Conservation (phyloP, 768 basidiomycete species). For the Panus rudis region DNA sequence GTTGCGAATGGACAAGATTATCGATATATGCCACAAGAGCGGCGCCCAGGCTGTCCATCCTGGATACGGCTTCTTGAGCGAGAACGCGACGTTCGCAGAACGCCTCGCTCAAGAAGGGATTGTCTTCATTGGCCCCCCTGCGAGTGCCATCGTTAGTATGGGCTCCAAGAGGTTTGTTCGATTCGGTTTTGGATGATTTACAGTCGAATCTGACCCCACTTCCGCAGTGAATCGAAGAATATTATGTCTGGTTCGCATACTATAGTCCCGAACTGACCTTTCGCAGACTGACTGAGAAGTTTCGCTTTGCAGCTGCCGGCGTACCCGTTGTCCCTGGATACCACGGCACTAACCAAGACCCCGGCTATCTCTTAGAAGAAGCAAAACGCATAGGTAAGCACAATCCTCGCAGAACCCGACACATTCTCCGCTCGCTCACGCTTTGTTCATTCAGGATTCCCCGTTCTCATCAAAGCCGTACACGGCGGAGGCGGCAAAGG, state of each 20-base stretch:
- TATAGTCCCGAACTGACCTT: not conserved
- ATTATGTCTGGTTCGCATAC: conserved; percentile 70
- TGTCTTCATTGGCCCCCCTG: conserved; percentile 86
- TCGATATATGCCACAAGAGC: conserved; percentile 72
- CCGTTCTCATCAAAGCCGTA: conserved; percentile 93
- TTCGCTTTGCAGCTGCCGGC: conserved; percentile 51
- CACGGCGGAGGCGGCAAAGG: conserved; percentile 95
- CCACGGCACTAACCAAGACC: conserved; percentile 78
- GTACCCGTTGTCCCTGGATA: conserved; percentile 95
- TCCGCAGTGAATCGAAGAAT: conserved; percentile 82
- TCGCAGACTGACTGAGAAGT: not conserved
- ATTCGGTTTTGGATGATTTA: not conserved
- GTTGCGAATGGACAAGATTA: conserved; percentile 84
- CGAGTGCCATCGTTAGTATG: conserved; percentile 86
- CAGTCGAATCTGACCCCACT: not conserved
- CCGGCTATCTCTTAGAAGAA: conserved; percentile 57
- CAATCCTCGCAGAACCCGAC: not conserved
- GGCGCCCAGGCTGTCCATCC: conserved; percentile 93
- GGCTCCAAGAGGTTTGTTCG: conserved; percentile 77
- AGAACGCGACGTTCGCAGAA: conserved; percentile 80
- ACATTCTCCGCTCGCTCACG: not conserved
- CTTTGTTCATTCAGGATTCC: conserved; percentile 49
- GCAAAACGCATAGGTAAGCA: conserved; percentile 61
- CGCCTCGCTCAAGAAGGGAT: conserved; percentile 71
- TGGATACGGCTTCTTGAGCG: conserved; percentile 89